Evolutionary conservation across 2,329 filamentous ascomycete genomes (phyloP), one percentile per base, ranked within the genome.

Genomic region (Cladobotryum protrusum): DNA sequence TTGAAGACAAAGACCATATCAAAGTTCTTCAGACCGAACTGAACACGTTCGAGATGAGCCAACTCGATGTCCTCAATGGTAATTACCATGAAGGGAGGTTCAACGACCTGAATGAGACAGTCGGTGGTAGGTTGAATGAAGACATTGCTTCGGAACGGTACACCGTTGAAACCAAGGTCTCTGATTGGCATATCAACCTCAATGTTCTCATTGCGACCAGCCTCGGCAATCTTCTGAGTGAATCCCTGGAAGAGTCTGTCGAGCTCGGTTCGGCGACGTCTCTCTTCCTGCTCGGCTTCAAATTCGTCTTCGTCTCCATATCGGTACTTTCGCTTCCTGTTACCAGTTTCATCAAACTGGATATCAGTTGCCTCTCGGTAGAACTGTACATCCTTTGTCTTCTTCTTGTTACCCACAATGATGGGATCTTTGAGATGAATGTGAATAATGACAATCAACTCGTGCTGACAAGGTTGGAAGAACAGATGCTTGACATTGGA

Each of bases 271-370:
- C 93, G 81, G 51, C 92, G 85, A 57, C 92, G 82, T 60, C 95
- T 84, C 70, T 99, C 93, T 68, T 99, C 93, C 68, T 99, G 93
- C 67, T 99, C 93, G 39, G 92, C 90, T 68, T 99, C 93, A 56
- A 99, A 99, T 67, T 99, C 93, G 64, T 99, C 93, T 67, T 99
- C 95, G 56, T 99, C 93, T 40, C 93, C 93, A 64, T 95, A 97
- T 44, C 93, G 85, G 70, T 97, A 95, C 72, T 96, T 96, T 58
- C 93, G 87, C 74, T 96, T 96, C 56, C 95, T 82, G 71, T 97
- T 99, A 58, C 93, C 95, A 43, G 93, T 99, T 72, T 99, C 93
- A 63, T 99, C 93, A 60, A 99, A 97, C 63, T 96, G 90, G 67
- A 99, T 97, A 59, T 99, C 93, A 0, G 93, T 97, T 3, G 93